Evolutionary conservation across 1,284 basidiomycete species (phyloP), one percentile per base, ranked within the genome.

Genomic region (Puccinia hordei): DNA sequence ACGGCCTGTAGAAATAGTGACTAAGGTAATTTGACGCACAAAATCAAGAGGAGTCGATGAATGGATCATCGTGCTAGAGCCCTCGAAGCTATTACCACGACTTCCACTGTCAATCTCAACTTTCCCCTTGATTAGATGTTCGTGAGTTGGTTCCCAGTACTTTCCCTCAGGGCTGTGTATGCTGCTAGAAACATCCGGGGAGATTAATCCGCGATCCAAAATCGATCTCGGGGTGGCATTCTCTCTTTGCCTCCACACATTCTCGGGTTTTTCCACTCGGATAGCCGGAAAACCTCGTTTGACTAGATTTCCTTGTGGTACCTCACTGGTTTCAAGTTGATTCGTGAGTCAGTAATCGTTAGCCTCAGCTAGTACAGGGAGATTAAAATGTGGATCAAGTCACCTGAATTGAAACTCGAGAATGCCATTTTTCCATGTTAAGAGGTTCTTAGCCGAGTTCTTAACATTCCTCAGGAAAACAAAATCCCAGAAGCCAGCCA

Each of bases 331-430:
- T 27, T 24, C n/a, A 46, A 46, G 12, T 66, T 15, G 38, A 46
- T 35, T n/a, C 2, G 3, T 9, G 27, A 24, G 41, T 30, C 22
- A n/a, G 17, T 41, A 27, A 35, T n/a, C n/a, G 63, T 66, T 66
- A 66, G 63, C 38, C 41, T 46, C 9, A 4, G n/a, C n/a, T n/a
- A n/a, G 35, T n/a, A 27, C 22, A 66, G 10, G 13, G 61, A 27
- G 1, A 44, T n/a, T 1, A 9, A 27, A 19, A 66, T 35, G 22
- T 46, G 8, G 17, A 63, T 38, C 33, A 10, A 66, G 12, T 66
- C 44, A 66, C 63, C 63, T 66, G 22, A 46, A 46, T 1, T 66
- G 41, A 46, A 66, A 66, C 19, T 66, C 63, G 17, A n/a, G 38
- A 46, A 66, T 66, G 41, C 8, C 22, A 10, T 66, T 46, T 24